Conservation (phyloP, 768 basidiomycete species). For the Chlorophyllum brunneum region DNA sequence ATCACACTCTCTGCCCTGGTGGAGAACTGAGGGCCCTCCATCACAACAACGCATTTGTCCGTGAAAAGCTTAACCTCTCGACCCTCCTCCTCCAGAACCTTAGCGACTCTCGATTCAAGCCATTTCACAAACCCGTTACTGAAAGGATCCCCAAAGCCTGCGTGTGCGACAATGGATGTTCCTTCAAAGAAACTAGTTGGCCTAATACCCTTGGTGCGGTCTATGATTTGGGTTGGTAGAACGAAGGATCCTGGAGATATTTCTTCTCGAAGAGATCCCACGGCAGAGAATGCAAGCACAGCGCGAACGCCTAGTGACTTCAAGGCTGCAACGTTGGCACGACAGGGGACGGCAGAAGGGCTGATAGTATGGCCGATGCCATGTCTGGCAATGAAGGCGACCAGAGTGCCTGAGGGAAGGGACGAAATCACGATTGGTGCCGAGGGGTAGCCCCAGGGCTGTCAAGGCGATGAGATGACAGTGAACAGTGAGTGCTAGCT, state of each 20-base stretch:
- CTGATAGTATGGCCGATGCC: constrained; percentile 74
- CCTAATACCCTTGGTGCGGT: constrained; percentile 93
- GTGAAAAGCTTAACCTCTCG: constrained; percentile 67
- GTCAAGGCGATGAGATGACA: neutral
- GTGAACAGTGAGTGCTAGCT: neutral
- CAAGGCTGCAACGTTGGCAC: constrained; percentile 94
- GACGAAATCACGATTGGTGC: constrained; percentile 89
- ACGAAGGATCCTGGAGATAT: constrained; percentile 87
- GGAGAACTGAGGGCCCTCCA: constrained; percentile 98
- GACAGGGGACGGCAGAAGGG: constrained; percentile 77
- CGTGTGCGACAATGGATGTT: constrained; percentile 81
- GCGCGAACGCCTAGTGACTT: constrained; percentile 88
- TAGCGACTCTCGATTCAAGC: constrained; percentile 61
- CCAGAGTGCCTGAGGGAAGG: constrained; percentile 73
- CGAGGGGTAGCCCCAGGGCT: constrained; percentile 94
- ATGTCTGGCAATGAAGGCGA: constrained; percentile 93
- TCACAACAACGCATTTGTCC: constrained; percentile 86
- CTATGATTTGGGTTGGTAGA: constrained; percentile 91
- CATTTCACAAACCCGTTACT: constrained; percentile 58
- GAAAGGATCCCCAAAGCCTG: constrained; percentile 93
- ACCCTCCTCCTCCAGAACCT: constrained; percentile 58
- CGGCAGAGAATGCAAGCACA: constrained; percentile 92
- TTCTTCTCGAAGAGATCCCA: constrained; percentile 92
- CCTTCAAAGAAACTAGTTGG: constrained; percentile 85
- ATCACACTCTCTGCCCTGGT: constrained; percentile 95